phyloP scores from a whole-genome alignment of 306 rosid species.

The Abrus pulchellus region DNA sequence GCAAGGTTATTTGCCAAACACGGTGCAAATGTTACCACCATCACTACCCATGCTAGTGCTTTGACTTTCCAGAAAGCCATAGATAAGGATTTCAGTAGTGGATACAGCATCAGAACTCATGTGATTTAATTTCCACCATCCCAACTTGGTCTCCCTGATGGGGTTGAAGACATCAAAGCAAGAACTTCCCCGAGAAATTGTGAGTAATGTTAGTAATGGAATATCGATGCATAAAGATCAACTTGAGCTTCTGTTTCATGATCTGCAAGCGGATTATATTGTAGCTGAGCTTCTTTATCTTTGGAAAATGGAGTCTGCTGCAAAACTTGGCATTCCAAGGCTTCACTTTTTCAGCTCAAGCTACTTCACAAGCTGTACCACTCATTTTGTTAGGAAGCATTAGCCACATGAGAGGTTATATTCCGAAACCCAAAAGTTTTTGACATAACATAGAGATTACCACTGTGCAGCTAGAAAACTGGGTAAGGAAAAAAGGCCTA shows the following conservation, averaged over 20 bases:
- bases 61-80: too few species aligned
- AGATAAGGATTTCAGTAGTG: slow-evolving; percentile 37
- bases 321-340: slow-evolving; percentile 51
- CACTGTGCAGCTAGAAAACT: slow-evolving; percentile 38
- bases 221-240: slow-evolving; percentile 32
- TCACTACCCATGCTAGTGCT: slow-evolving; percentile 20
- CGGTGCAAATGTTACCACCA: slow-evolving; percentile 46
- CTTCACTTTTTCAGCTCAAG: slow-evolving; percentile 45
- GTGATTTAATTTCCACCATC: slow-evolving; percentile 44
- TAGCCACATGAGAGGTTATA: slow-evolving; percentile 43
- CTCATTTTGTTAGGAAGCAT: slow-evolving; percentile 31
- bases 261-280: slow-evolving; percentile 39
- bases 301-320: slow-evolving; percentile 52
- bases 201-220: slow-evolving; percentile 32
- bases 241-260: slow-evolving; percentile 40
- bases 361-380: slow-evolving; percentile 38
- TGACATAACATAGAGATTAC: slow-evolving; percentile 32
- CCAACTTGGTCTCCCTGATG: slow-evolving; percentile 48
- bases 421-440: slow-evolving; percentile 35
- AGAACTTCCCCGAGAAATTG: slow-evolving; percentile 18
- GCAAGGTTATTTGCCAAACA: slow-evolving; percentile 51
- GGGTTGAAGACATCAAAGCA: slow-evolving; percentile 41
- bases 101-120: slow-evolving; percentile 35
- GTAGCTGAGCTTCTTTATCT: slow-evolving; percentile 46
- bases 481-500: slow-evolving; percentile 3